Evolutionary conservation across 805 yeast genomes (phyloP), one percentile per base, ranked within the genome.

Genomic region (Grigorovia yakushimaensis): DNA sequence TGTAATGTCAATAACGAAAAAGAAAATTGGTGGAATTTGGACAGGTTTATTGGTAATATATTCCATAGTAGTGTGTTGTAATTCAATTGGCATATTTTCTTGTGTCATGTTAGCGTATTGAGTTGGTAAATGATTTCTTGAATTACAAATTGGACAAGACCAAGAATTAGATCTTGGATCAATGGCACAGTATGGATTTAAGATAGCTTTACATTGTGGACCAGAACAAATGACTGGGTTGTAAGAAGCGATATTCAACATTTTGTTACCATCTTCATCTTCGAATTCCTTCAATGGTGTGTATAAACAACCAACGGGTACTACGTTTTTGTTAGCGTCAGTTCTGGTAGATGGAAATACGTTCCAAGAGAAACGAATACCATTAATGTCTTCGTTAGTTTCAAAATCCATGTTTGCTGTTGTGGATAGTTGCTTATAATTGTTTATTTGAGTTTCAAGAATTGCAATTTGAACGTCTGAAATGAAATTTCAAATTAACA

Each of bases 281-380:
- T 82, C 84, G 54, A 85, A 78, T 49, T 78, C 79, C 59, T 87
- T 80, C 57, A 93, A 75, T 8, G 99, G 99, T n/a, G 97, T 89
- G 72, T 88, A 93, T 52, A 93, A 70, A 47, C 96, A 83, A 39
- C 97, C 95, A 36, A 93, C 82, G 11, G 99, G 98, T 30, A 93
- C 89, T 18, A 91, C 94, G 60, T 88, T 84, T 56, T 93, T 84
- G 58, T 82, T 82, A 18, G 96, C 93, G 66, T 93, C 98, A 39
- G 80, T 78, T 56, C 88, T 80, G 37, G 96, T 82, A 39, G 85
- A 80, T 24, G 99, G 98, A 59, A 91, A 82, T 39, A 86, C 83
- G 59, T 81, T 83, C 88, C 93, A 85, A 6, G 89, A 73, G 61
- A 81, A 73, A 56, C 93, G 76, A 39, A 83, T 76, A 43, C 93